Percentiles rank a stretch among this genome's conserved stretches.
Conservation (phyloP, 2,329 filamentous ascomycete species). For the Paradendryphiella salina region DNA sequence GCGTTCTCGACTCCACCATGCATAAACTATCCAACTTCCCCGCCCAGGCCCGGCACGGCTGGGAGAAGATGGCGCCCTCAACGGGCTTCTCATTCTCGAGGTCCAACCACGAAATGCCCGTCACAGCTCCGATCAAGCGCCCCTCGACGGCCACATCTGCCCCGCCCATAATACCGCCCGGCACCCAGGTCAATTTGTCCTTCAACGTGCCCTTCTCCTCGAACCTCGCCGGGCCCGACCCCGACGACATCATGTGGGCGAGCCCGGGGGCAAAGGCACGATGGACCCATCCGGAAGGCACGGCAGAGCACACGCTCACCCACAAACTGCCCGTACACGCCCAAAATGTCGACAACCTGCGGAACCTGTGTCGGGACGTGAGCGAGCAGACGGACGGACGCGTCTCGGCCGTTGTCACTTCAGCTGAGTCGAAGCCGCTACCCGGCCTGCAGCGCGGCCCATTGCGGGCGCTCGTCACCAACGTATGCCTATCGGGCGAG, state of each 20-base stretch:
- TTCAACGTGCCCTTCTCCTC: conserved; percentile 98
- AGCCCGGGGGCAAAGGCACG: conserved; percentile 83
- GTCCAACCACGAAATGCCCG: conserved; percentile 60
- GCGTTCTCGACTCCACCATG: conserved; percentile 52
- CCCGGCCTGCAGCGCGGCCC: conserved; percentile 57
- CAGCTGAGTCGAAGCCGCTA: conserved; percentile 71
- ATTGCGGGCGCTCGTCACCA: conserved; percentile 64
- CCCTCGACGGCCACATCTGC: conserved; percentile 51
- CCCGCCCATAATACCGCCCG: conserved; percentile 69
- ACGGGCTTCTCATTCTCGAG: conserved; percentile 65
- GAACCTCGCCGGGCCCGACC: conserved; percentile 87
- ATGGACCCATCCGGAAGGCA: conserved; percentile 91
- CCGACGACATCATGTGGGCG: conserved; percentile 92
- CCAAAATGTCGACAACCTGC: conserved; percentile 79
- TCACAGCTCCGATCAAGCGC: conserved; percentile 60
- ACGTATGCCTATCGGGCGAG: conserved; percentile 87
- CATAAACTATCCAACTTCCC: conserved; percentile 71
- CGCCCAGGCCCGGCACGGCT: conserved; percentile 67
- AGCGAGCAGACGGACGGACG: conserved; percentile 66
- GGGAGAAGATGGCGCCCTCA: conserved; percentile 67
- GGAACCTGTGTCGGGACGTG: conserved; percentile 79
- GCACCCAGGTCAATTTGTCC: conserved; percentile 83
- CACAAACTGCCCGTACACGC: conserved; percentile 91
- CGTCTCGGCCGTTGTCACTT: conserved; percentile 80
- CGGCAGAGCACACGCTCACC: conserved; percentile 79